Conservation (phyloP, 2,329 filamentous ascomycete species). For the Xylariales sp. region DNA sequence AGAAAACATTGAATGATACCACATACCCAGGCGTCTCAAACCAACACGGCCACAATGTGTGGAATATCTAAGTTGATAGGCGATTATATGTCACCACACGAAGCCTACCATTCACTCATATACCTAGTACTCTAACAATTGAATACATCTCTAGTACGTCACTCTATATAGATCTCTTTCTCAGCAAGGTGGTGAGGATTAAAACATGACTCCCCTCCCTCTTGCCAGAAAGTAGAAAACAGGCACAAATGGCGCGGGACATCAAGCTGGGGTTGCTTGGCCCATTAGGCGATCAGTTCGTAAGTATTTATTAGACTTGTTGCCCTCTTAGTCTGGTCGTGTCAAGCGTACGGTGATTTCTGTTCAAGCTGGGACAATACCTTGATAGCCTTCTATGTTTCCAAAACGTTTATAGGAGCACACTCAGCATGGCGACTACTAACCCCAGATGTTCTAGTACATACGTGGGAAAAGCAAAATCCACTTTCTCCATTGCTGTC, state of each 20-base stretch:
- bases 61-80: background rate
- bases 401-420: background rate
- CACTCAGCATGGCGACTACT: background rate
- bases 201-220: background rate
- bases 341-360: background rate
- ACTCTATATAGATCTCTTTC: background rate
- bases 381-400: background rate
- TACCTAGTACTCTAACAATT: background rate
- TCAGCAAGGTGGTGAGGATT: background rate
- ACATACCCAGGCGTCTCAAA: background rate
- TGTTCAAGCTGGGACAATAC: background rate
- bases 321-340: background rate
- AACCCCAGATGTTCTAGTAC: background rate
- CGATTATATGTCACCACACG: background rate
- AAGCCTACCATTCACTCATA: background rate
- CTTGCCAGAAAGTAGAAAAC: background rate
- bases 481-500: conserved; percentile 22
- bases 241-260: conserved; percentile 11
- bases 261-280: background rate
- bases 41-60: background rate
- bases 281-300: background rate
- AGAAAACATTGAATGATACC: background rate
- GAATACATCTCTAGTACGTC: background rate
- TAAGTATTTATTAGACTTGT: background rate
- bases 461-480: conserved; percentile 5